Conservation (phyloP, 768 basidiomycete genomes). For the Boletus tylopilopsis region DNA sequence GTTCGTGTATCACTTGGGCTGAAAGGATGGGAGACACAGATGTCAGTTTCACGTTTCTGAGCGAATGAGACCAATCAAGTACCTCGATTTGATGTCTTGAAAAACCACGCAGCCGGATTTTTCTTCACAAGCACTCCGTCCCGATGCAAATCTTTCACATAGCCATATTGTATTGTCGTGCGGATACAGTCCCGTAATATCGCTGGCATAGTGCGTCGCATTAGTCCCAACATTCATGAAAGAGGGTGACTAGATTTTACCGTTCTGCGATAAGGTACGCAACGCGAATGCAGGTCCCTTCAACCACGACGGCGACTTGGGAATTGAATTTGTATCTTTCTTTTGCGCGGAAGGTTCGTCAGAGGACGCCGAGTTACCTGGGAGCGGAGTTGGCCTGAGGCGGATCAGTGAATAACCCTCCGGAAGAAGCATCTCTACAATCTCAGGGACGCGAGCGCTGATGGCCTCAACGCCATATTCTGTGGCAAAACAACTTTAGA, state of each 20-base stretch:
- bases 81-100: constrained; percentile 19
- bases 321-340: no score
- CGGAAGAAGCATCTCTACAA: not conserved
- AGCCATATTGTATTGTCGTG: constrained; percentile 6
- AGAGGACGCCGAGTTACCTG: not conserved
- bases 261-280: constrained; percentile 10
- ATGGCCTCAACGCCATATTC: not conserved
- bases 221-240: not conserved
- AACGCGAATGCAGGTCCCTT: constrained; percentile 21
- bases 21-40: not conserved
- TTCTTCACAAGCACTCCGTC: constrained; percentile 13
- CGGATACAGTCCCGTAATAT: constrained; percentile 2
- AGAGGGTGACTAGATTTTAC: not conserved
- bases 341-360: not conserved
- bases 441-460: not conserved
- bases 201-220: not conserved
- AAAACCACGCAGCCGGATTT: constrained; percentile 7
- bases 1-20: constrained; percentile 15
- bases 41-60: not conserved
- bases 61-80: not conserved
- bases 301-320: constrained; percentile 15
- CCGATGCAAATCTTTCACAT: constrained; percentile 15
- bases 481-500: not conserved
- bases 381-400: not conserved
- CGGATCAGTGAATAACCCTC: not conserved